A percentile compares a stretch with the other conserved stretches of the same genome.
phyloP scores from a whole-genome alignment of 2,329 filamentous ascomycete genomes.

The Orbilia javanica region DNA sequence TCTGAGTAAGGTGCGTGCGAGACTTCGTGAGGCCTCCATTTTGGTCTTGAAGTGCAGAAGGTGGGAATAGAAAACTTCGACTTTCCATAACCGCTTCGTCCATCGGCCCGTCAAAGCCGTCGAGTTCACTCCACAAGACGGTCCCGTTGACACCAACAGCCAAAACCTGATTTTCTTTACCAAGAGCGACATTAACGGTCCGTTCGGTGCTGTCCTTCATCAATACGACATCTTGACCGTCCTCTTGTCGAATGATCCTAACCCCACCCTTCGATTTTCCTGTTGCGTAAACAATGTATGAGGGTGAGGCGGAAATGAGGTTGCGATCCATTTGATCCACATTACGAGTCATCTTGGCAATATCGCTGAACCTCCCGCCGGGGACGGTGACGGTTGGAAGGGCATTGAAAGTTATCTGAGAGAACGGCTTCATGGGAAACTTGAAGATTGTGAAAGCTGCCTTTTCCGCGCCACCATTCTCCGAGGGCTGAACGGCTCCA shows the following conservation, averaged over 20 bases:
- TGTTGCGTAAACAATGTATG: conserved; percentile 94
- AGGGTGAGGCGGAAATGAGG: conserved; percentile 86
- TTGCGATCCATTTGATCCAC: conserved; percentile 98
- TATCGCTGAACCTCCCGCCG: conserved; percentile 86
- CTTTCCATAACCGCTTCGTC: conserved; percentile 83
- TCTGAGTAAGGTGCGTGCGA: conserved; percentile 87
- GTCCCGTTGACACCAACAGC: conserved; percentile 94
- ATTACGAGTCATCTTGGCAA: conserved; percentile 94
- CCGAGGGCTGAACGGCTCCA: conserved; percentile 58
- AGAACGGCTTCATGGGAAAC: conserved; percentile 96
- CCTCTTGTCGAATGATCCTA: conserved; percentile 92
- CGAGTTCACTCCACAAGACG: conserved; percentile 83
- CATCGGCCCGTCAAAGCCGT: conserved; percentile 66
- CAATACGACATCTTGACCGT: conserved; percentile 89
- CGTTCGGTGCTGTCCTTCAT: conserved; percentile 93
- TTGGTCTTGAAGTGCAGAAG: conserved; percentile 85
- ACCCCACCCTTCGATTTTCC: conserved; percentile 88
- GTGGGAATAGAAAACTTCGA: conserved; percentile 89
- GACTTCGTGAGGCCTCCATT: conserved; percentile 97
- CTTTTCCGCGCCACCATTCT: conserved; percentile 69
- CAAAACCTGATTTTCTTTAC: conserved; percentile 76
- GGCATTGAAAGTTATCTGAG: conserved; percentile 80
- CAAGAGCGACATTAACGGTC: conserved; percentile 89
- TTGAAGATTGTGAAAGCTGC: conserved; percentile 85
- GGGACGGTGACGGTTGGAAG: conserved; percentile 72